phyloP scores from a whole-genome alignment of 139 green algal species.

The Tetradesmus obliquus region DNA sequence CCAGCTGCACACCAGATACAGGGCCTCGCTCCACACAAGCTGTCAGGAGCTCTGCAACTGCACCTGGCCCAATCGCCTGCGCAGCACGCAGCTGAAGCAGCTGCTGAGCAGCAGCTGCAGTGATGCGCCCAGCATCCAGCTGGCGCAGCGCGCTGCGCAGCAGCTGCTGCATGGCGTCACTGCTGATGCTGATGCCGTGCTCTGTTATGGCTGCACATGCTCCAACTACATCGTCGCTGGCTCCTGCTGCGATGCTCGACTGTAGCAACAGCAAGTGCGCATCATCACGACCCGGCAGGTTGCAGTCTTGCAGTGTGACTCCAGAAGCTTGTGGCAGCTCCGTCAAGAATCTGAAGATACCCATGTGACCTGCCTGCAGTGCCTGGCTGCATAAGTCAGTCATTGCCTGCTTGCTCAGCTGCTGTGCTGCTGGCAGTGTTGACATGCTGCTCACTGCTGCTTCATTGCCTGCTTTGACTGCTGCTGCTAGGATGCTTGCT shows the following conservation, averaged over 20 bases:
- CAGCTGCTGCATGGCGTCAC: not conserved
- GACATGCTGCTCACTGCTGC: not conserved
- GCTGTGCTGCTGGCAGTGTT: not conserved
- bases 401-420: not conserved
- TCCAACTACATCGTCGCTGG: too few species aligned
- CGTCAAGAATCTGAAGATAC: too few species aligned
- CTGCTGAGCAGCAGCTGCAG: not conserved
- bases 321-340: too few species aligned
- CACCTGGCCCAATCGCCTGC: not conserved
- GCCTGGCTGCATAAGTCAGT: too few species aligned
- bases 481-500: not conserved
- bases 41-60: not conserved
- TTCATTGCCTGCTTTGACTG: not conserved
- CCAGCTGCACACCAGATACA: not conserved
- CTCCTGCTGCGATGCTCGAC: too few species aligned
- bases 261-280: too few species aligned
- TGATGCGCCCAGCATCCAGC: not conserved
- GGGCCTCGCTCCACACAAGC: not conserved
- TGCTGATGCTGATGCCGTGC: not conserved
- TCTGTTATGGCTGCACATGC: not conserved
- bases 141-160: not conserved
- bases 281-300: too few species aligned
- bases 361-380: too few species aligned
- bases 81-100: not conserved
- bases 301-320: too few species aligned